A percentile compares a stretch with the other conserved stretches of the same genome.
Conservation (phyloP, 176 grass and related monocot species). For the Stipa capillata region DNA sequence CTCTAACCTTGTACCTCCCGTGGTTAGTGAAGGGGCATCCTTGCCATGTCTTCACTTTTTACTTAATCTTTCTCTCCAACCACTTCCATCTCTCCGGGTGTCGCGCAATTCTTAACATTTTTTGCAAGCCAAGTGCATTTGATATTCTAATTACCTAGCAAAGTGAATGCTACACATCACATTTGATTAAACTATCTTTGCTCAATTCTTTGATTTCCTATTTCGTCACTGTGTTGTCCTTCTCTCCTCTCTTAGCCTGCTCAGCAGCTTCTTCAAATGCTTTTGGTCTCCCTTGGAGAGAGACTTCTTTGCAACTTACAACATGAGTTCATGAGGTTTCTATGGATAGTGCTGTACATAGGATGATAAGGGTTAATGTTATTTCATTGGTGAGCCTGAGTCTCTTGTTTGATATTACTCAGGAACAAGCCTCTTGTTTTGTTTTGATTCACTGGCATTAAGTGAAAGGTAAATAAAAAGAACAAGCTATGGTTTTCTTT, state of each 20-base stretch:
- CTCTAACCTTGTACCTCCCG: too few relatives aligned
- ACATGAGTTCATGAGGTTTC: background rate
- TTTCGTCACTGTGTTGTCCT: background rate
- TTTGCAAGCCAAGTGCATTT: background rate
- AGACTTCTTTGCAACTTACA: background rate
- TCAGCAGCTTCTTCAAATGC: background rate
- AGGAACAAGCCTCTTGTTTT: background rate
- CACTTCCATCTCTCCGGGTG: background rate
- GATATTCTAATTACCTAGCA: background rate
- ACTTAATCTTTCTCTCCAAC: background rate
- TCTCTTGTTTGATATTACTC: background rate
- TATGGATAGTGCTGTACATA: background rate
- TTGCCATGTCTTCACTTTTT: too few relatives aligned
- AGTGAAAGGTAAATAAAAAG: background rate
- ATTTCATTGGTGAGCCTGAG: background rate
- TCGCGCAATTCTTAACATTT: background rate
- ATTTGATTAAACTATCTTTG: background rate
- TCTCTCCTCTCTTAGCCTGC: background rate
- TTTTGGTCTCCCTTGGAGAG: background rate
- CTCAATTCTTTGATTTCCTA: background rate
- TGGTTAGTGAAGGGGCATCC: too few relatives aligned
- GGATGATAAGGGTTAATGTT: background rate
- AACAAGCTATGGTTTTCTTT: background rate
- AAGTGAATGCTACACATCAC: background rate
- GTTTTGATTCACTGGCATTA: background rate